Evolutionary conservation across 1,284 basidiomycete species (phyloP), one percentile per base, ranked within the genome.

Genomic region (Peniophora sp.): DNA sequence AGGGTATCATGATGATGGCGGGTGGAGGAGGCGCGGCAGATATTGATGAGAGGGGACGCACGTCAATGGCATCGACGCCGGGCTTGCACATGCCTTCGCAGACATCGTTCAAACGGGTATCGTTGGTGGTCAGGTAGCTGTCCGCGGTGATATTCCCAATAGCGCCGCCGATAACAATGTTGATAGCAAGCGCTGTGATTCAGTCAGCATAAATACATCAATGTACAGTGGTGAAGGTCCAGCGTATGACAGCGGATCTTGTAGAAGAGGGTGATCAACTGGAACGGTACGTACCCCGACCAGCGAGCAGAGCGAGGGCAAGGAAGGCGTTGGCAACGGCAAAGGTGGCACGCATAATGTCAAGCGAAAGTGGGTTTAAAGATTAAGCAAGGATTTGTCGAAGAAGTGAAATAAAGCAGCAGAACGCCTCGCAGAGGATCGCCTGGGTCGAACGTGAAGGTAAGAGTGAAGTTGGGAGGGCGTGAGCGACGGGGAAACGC

Each of bases 51-150:
- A 25, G 12, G 11, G 17, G 12, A 62, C 79, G 68, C 50, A 69
- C 69, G 17, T 55, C 50, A 53, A 84, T 69, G 34, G 59, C 61
- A n/a, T 39, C 48, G 20, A 58, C 66, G 1, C 73, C 71, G 16
- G 56, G 50, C 11, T 56, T 58, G 59, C 80, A 81, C 63, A 6
- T 53, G 45, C 22, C 62, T 53, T 60, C 83, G 84, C 79, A 81
- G 55, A 64, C 64, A 12, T 56, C 58, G 48, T 63, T 66, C 45
- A 77, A 66, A 17, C 63, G 55, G 38, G 64, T 59, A 50, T 74
- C 69, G 10, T 70, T 67, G 39, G 79, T 63, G 41, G 59, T 58
- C 25, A 86, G 63, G 49, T 83, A 71, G 20, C 81, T 59, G 20
- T 58, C 58, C 16, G 75, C 69, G 32, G 66, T 59, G 50, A 84